Base-by-base conservation (phyloP, 139 green algal species). In the Micromonas pusilla region DNA sequence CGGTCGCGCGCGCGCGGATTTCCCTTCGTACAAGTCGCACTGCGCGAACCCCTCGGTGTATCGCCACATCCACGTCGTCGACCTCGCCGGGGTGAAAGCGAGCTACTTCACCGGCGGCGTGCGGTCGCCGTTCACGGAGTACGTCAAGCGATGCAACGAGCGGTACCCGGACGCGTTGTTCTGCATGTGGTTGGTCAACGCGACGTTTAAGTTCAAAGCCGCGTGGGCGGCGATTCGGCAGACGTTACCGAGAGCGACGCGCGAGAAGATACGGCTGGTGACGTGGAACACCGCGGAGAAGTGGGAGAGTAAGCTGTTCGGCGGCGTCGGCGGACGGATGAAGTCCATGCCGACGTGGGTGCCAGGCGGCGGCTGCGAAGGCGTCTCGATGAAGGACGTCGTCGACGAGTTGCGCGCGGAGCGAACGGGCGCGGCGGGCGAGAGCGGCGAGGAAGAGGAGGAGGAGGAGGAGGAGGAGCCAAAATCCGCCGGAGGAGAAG, bases 141-240 rank as follows among this genome's bases (percentile, higher is more conserved):
- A 23, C 45, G 16, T 57, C 45, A 23, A 9, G 9, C 45, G 85
- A 3, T 72, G 84, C 39, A 9, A 63, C 3, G 80, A 84, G 53
- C 79, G 86, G 28, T 86, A 86, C 68, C 80, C 82, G 0, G 82
- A 86, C 79, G 63, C 83, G 30, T 31, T 87, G 60, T 28, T 63
- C 26, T 32, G 45, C 26, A 80, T 87, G 76, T 80, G 86, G 54
- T 76, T 87, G 31, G 72, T 87, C 75, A 87, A 87, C 62, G 80
- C 80, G 16, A 79, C 82, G 16, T 77, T 31, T 6, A 52, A 53
- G 2, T 85, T 87, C 75, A 76, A 73, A 33, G 39, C 25, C 28
- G 66, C 86, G n/a, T 87, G 75, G 75, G 52, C 62, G 23, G 72
- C 64, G 45, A 66, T 87, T 13, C 80, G 81, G 80, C 52, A 79